Evolutionary conservation across 2,329 filamentous ascomycete species (phyloP).

Genomic region (Xylaria sp.): DNA sequence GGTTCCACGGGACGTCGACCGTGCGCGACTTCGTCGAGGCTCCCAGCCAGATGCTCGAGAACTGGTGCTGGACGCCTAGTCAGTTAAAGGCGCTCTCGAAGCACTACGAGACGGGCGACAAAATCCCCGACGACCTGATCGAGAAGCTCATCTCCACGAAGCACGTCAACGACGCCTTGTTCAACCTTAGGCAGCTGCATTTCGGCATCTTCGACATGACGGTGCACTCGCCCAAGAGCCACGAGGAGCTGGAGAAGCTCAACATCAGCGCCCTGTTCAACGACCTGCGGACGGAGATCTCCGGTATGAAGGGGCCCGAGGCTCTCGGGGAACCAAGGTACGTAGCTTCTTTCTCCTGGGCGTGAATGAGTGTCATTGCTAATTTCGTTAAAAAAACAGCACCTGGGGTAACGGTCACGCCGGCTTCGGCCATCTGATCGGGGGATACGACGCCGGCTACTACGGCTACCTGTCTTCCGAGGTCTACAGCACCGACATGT

Average conservation of each 20-base stretch:
- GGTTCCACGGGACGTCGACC: constrained; percentile 69
- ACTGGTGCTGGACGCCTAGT: constrained; percentile 73
- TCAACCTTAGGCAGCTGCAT: constrained; percentile 77
- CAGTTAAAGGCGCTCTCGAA: constrained; percentile 69
- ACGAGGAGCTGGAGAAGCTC: constrained; percentile 67
- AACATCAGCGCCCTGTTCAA: constrained; percentile 73
- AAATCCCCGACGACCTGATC: constrained; percentile 75
- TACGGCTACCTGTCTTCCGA: constrained; percentile 76
- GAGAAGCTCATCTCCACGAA: constrained; percentile 75
- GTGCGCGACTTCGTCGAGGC: constrained; percentile 73
- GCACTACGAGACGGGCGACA: constrained; percentile 71
- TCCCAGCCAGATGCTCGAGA: constrained; percentile 73
- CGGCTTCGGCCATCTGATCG: constrained; percentile 80
- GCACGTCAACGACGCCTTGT: constrained; percentile 78
- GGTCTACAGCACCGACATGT: constrained; percentile 87
- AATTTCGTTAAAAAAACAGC: constrained; percentile 39
- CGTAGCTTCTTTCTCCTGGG: constrained; percentile 31
- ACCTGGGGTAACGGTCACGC: constrained; percentile 78
- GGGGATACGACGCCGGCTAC: constrained; percentile 84
- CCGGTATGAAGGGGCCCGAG: constrained; percentile 74
- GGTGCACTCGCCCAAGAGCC: constrained; percentile 71
- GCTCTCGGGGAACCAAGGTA: constrained; percentile 60
- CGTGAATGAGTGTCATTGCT: constrained; percentile 26
- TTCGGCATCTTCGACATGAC: constrained; percentile 86
- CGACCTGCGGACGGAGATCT: constrained; percentile 69